phyloP scores from a whole-genome alignment of 306 rosid species.

The Acacia confusa region DNA sequence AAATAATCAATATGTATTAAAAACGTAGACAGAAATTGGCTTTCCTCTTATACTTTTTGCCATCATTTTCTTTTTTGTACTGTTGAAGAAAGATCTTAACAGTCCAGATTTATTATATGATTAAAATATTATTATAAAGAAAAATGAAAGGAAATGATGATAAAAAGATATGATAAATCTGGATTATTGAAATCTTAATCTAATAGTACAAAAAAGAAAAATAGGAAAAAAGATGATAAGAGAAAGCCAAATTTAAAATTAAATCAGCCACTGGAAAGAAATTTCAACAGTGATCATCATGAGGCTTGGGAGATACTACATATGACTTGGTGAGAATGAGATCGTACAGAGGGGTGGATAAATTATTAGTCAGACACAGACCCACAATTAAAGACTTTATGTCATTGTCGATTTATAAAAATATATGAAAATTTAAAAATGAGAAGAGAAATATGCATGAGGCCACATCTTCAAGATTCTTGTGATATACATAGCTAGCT shows the following conservation, averaged over 20 bases:
- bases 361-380: conserved; percentile 34
- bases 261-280: conserved; percentile 45
- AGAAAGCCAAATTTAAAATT: no score
- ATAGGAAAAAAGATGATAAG: no score
- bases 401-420: conserved; percentile 57
- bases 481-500: conserved; percentile 63
- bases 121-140: no score
- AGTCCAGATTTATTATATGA: no score
- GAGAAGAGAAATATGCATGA: not conserved
- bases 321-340: conserved; percentile 25
- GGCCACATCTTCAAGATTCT: conserved; percentile 55
- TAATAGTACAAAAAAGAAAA: no score
- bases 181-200: no score
- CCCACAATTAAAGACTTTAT: conserved; percentile 48
- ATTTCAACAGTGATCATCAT: conserved; percentile 30
- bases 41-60: no score
- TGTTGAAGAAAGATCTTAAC: no score
- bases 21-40: no score
- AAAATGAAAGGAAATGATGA: no score
- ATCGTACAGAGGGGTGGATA: conserved; percentile 41
- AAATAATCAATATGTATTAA: not conserved
- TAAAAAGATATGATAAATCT: no score
- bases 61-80: no score
- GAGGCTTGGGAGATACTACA: not conserved
- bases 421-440: conserved; percentile 15